Base-by-base conservation (phyloP, 1,284 basidiomycete species). In the Ustilago trichophora region DNA sequence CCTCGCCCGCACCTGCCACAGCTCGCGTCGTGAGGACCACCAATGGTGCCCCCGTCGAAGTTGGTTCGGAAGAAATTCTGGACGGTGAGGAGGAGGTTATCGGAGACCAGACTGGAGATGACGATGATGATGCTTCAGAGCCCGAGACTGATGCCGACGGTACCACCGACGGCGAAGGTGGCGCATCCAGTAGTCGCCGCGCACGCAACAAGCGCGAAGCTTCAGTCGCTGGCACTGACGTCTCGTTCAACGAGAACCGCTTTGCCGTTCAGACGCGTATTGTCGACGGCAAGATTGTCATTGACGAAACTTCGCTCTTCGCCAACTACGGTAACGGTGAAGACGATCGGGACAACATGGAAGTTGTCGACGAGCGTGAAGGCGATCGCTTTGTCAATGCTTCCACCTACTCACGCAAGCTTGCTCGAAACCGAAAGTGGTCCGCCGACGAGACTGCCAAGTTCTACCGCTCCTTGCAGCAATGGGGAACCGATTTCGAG, bases 401-500 rank as follows among this genome's bases (percentile, higher is more conserved):
- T n/a, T 86, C 86, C 16, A 89, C 89, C 1, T 91, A 91, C 76
- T 87, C 88, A 35, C 91, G 88, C 82, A 88, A 75, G 55, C 58
- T 62, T 2, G 62, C 75, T 3, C 49, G 89, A 53, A 87, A 86
- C 60, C 86, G 88, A 27, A 89, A 91, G 21, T 94, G 92, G 92
- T 89, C 88, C 73, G 87, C 86, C 13, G 89, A 90, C 68, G 92
- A 93, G 78, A 93, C 92, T 0, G 91, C 92, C 56, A 82, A 89
- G 15, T 93, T 94, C 80, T 95, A 87, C 77, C 85, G 90, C 54
- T 91, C 91, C 11, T 83, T 94, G 27, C 86, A 88, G 4, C 91
- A 92, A 77, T 93, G 92, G 77, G 92, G 92, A 29, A 91, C 92
- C 78, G 93, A 94, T 72, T 94, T 93, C 76, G 92, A 94, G 78